Percentiles rank a stretch among this genome's conserved stretches.
Evolutionary conservation across 768 basidiomycete species (phyloP).

Genomic region (Lepiota subincarnata): DNA sequence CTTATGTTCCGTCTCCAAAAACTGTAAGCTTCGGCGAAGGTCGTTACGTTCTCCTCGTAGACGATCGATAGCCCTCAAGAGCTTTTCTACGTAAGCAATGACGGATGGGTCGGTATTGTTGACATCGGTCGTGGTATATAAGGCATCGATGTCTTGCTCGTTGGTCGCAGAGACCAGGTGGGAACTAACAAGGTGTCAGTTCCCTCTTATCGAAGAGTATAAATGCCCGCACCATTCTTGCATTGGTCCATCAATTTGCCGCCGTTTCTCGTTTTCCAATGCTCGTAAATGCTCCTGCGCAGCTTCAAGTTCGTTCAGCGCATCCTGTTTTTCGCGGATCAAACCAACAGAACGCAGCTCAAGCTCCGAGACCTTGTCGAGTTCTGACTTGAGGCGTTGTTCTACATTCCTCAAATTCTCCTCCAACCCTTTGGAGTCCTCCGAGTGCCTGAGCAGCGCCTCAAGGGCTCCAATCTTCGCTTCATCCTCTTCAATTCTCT

Average conservation of each 20-base stretch:
- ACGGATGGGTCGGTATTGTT: constrained; percentile 7
- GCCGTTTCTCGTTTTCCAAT: constrained; percentile 21
- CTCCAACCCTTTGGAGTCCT: constrained; percentile 32
- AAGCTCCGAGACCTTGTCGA: constrained; percentile 30
- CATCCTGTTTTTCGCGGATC: constrained; percentile 51
- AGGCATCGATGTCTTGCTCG: not conserved
- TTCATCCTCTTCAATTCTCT: constrained; percentile 71
- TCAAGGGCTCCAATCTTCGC: constrained; percentile 60
- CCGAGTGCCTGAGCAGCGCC: constrained; percentile 37
- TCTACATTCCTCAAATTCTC: constrained; percentile 37
- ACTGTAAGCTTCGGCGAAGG: constrained; percentile 60
- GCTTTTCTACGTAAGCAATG: constrained; percentile 44
- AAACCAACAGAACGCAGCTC: constrained; percentile 44
- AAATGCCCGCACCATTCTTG: constrained; percentile 6
- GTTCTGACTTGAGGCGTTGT: constrained; percentile 38
- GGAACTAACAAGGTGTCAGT: not conserved
- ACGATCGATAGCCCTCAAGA: constrained; percentile 62
- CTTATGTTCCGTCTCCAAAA: constrained; percentile 62
- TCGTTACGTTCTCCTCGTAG: constrained; percentile 63
- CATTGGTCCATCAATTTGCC: constrained; percentile 19
- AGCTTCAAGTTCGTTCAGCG: constrained; percentile 38
- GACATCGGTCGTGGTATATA: not conserved
- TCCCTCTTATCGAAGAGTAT: not conserved
- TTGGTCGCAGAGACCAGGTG: not conserved
- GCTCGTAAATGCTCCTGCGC: constrained; percentile 28